phyloP scores from a whole-genome alignment of 345 rosid genomes.

The Populus pruinosa region DNA sequence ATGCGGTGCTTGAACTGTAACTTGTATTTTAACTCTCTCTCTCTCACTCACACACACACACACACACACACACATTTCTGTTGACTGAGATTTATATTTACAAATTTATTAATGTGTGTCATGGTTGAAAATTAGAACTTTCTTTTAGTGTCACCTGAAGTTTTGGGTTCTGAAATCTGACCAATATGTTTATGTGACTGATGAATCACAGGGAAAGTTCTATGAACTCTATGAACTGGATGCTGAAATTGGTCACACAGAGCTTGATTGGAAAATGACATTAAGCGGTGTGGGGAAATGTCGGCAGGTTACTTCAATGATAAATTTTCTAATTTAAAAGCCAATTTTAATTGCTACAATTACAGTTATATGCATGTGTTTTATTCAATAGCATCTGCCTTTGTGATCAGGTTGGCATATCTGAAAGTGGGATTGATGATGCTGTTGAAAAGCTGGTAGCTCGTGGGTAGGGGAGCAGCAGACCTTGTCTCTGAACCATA shows the following conservation, averaged over 20 bases:
- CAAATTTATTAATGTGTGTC: background rate
- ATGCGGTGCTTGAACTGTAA: background rate
- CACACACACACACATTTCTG: background rate
- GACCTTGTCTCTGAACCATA: background rate
- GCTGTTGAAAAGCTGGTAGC: constrained; percentile 86
- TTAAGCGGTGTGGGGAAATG: constrained; percentile 91
- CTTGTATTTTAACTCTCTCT: too few species aligned
- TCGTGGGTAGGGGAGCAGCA: constrained; percentile 62
- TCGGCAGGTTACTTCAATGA: constrained; percentile 66
- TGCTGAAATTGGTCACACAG: constrained; percentile 94
- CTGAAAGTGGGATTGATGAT: constrained; percentile 85
- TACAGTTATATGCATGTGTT: background rate
- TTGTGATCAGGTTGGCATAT: constrained; percentile 67
- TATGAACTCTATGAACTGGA: constrained; percentile 95
- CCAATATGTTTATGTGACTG: constrained; percentile 20
- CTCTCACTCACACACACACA: too few species aligned
- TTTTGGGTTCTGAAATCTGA: constrained; percentile 1
- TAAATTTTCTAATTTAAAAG: background rate
- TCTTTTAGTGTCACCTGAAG: background rate
- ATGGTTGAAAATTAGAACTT: too few species aligned
- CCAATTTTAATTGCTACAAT: background rate
- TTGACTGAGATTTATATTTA: background rate
- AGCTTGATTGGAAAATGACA: constrained; percentile 95
- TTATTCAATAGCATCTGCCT: background rate
- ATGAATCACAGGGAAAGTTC: constrained; percentile 66